These are phyloP conservation scores for Pichia sp. DNA, from an alignment of 1,139 yeast species.

Conservation along the genomic window DNA sequence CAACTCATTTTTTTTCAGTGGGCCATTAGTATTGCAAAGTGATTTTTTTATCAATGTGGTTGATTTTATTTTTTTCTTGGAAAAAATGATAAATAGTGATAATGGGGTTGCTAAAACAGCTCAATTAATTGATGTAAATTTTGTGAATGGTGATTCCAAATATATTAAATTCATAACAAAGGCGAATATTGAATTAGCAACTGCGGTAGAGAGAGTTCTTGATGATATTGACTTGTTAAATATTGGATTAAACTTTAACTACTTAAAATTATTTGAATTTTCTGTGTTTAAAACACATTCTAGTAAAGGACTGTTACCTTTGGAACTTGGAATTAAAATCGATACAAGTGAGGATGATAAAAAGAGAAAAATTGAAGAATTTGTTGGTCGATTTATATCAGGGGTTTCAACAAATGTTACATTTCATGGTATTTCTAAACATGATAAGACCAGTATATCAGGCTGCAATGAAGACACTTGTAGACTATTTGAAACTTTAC, in stretches of 20 bases:
- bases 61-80: too few relatives aligned
- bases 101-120: too few relatives aligned
- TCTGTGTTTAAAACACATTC: background rate
- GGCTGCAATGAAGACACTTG: conserved; percentile 2
- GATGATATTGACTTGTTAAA: conserved; percentile 3
- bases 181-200: conserved; percentile 2
- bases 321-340: conserved; percentile 3
- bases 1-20: too few relatives aligned
- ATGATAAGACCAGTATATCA: conserved; percentile 18
- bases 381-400: conserved; percentile 31
- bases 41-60: too few relatives aligned
- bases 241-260: conserved; percentile 2
- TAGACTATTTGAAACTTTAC: background rate
- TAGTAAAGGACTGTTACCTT: background rate
- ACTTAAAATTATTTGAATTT: background rate
- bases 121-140: conserved; percentile 2
- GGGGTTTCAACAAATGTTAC: conserved; percentile 18
- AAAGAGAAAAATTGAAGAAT: conserved; percentile 24
- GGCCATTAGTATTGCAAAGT: too few relatives aligned
- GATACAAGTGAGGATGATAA: conserved; percentile 4
- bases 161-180: conserved; percentile 1
- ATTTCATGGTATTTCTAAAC: conserved; percentile 17
- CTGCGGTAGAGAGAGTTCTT: background rate
- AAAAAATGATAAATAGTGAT: too few relatives aligned
- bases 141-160: background rate